A percentile compares a stretch with the other conserved stretches of the same genome.
phyloP scores from a whole-genome alignment of 2,329 filamentous ascomycete species.

The Stagonosporopsis cucurbitacearum region DNA sequence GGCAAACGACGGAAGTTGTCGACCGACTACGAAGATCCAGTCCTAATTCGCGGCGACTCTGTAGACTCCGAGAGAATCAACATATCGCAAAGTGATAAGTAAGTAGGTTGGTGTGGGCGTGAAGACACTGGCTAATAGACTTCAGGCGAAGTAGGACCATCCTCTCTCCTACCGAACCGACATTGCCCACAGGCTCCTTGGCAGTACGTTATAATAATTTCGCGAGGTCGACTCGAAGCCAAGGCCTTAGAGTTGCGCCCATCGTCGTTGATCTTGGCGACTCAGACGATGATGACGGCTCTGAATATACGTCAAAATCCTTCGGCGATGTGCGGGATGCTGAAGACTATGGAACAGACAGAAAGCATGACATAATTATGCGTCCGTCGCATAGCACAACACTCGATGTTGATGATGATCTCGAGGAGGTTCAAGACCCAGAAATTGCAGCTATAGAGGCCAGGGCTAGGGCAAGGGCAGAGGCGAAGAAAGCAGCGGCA shows the following conservation, averaged over 20 bases:
- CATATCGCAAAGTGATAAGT: conserved; percentile 27
- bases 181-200: conserved; percentile 30
- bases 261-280: conserved; percentile 37
- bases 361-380: conserved; percentile 11
- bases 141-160: conserved; percentile 35
- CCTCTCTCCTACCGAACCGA: conserved; percentile 27
- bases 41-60: conserved; percentile 15
- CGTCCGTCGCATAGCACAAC: conserved; percentile 16
- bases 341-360: not conserved
- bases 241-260: conserved; percentile 14
- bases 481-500: conserved; percentile 25
- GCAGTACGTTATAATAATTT: conserved; percentile 40
- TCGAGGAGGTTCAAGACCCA: conserved; percentile 40
- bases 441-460: conserved; percentile 37
- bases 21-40: conserved; percentile 21
- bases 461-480: conserved; percentile 31
- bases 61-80: conserved; percentile 15
- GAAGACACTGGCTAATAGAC: conserved; percentile 2
- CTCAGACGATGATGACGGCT: conserved; percentile 31
- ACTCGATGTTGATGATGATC: conserved; percentile 28
- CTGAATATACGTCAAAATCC: conserved; percentile 16
- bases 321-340: not conserved
- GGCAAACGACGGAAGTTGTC: conserved; percentile 31
- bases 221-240: conserved; percentile 22
- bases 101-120: not conserved